Evolutionary conservation across 345 rosid species (phyloP).

Genomic region (Alliaria petiolata): DNA sequence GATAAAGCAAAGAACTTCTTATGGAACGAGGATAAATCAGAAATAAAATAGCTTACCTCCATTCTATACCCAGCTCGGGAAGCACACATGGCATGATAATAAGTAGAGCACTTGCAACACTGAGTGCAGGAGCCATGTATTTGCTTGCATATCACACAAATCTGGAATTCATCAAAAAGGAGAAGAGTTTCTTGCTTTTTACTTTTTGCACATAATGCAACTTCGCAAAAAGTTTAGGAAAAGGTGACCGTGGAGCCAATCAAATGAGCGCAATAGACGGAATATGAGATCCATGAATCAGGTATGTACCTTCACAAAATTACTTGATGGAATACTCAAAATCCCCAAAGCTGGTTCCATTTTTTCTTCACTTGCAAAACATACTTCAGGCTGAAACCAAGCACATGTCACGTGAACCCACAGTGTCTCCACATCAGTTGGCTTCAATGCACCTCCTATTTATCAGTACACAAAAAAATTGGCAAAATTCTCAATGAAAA

Average conservation of each 20-base stretch:
- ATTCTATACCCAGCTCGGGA: conserved; percentile 74
- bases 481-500: not conserved
- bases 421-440: conserved; percentile 87
- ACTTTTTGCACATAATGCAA: not conserved
- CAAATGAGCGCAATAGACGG: not conserved
- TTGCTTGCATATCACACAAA: conserved; percentile 41
- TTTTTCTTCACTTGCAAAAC: conserved; percentile 92
- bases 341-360: conserved; percentile 99
- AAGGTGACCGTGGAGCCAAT: not conserved
- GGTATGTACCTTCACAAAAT: conserved; percentile 76
- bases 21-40: not conserved
- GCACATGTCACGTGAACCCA: conserved; percentile 99
- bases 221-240: no score
- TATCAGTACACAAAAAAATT: conserved; percentile 11
- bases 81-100: conserved; percentile 83
- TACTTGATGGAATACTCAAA: conserved; percentile 84
- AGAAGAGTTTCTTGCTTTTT: conserved; percentile 4
- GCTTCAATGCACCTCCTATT: conserved; percentile 95
- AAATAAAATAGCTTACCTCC: conserved; percentile 56
- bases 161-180: conserved; percentile 26
- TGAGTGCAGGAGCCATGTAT: conserved; percentile 78
- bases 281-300: not conserved
- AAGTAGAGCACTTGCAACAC: conserved; percentile 84
- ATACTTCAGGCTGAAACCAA: conserved; percentile 98
- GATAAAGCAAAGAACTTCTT: no score